These are phyloP conservation scores for Wickerhamiella alocasiicola DNA, from an alignment of 805 yeast genomes.

Conservation along the genomic window DNA sequence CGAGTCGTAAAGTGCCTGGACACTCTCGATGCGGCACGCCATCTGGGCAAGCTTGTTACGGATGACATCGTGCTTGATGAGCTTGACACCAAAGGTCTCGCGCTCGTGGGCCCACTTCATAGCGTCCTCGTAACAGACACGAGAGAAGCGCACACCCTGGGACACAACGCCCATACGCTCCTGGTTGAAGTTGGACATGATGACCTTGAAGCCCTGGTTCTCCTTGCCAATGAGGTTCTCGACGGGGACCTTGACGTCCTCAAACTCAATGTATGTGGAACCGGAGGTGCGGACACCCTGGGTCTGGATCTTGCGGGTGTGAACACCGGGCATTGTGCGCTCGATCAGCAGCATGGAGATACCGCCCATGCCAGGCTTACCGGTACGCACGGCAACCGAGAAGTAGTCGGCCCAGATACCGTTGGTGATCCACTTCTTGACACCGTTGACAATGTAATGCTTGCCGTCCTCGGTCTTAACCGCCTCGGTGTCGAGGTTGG, in stretches of 20 bases:
- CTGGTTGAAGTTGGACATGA: conserved; percentile 35
- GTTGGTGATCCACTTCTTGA: conserved; percentile 36
- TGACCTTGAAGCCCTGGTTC: conserved; percentile 34
- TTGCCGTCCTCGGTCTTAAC: conserved; percentile 31
- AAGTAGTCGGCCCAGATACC: conserved; percentile 34
- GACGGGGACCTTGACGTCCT: conserved; percentile 36
- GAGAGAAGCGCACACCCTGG: conserved; percentile 33
- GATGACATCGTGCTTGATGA: conserved; percentile 33
- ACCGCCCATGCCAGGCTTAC: conserved; percentile 32
- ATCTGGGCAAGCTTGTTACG: conserved; percentile 33
- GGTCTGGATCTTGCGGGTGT: conserved; percentile 29
- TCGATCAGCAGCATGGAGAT: conserved; percentile 32
- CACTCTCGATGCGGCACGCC: conserved; percentile 32
- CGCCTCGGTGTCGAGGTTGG: conserved; percentile 32
- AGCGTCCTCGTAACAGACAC: conserved; percentile 34
- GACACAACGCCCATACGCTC: conserved; percentile 33
- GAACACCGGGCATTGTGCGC: conserved; percentile 30
- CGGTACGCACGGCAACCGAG: conserved; percentile 35
- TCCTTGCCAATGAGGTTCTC: conserved; percentile 33
- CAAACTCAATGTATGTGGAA: conserved; percentile 31
- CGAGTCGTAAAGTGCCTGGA: conserved; percentile 30
- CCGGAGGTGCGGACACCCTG: conserved; percentile 35
- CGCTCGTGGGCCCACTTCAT: conserved; percentile 34
- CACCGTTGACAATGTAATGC: conserved; percentile 33
- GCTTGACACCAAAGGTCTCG: conserved; percentile 32